Base-by-base conservation (phyloP, 768 basidiomycete genomes). In the Lactarius hengduanensis region DNA sequence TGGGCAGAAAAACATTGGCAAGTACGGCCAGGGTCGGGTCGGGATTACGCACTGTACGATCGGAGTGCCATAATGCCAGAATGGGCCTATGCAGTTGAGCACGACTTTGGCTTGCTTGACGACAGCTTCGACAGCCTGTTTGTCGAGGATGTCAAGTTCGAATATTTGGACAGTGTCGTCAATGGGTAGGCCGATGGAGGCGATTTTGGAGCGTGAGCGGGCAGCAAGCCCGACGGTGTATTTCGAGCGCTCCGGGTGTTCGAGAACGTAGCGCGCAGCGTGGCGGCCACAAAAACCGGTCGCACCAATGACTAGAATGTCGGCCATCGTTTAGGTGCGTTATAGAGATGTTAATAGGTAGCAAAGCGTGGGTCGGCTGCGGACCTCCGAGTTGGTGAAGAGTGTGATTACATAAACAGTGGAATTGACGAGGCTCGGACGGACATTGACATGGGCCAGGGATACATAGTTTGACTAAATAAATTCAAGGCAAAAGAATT, bases 1-100 rank as follows among this genome's bases (percentile, higher is more conserved):
- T 28, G 15, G 36, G 11, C 16, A 34, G 59, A 22, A 26, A 16
- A 18, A 30, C 28, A 45, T 40, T 18, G 34, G 36, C 36, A 38
- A 38, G 36, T 38, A 38, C 36, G 36, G 11, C 11, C 11, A 2
- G 11, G 36, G 36, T 11, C 10, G 41, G 20, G 22, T 1, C 20
- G 7, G 26, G 3, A 61, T 3, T 32, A 77, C 85, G 54, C 68
- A 88, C 87, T 75, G 73, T 22, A 93, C 90, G 15, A 94, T 87
- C 10, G 85, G 81, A n/a, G 86, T 86, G 3, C 92, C 90, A 77
- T 82, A 90, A 7, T 74, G 73, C 83, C 84, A 87, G 73, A 83
- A 94, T 2, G 92, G 91, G 1, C 92, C 92, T 38, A 90, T 84
- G 36, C 87, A 78, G 72, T 90, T 92, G 65, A 94, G 86, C 62